Conservation (phyloP, 305 asterid species). For the Solanum hybrid region DNA sequence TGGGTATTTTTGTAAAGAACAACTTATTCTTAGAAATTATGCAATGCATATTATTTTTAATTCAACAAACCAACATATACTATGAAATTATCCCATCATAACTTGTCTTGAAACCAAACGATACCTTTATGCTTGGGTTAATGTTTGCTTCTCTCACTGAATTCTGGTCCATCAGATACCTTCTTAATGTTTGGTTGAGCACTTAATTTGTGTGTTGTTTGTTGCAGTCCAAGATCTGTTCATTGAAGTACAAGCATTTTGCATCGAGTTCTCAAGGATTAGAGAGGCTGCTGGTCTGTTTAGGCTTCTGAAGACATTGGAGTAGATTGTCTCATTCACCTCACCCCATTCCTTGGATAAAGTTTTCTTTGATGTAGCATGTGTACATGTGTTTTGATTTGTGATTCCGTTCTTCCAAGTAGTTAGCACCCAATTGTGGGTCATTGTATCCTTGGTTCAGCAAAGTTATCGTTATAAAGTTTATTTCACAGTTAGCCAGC, state of each 20-base stretch:
- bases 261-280: slow-evolving; percentile 92
- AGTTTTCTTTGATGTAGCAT: not conserved
- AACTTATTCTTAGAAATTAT: not conserved
- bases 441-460: not conserved
- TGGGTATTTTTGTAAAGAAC: not conserved
- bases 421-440: slow-evolving; percentile 2
- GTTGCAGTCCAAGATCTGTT: slow-evolving; percentile 84
- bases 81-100: not conserved
- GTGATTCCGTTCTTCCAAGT: not conserved
- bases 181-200: not conserved
- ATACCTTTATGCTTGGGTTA: not conserved
- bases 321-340: slow-evolving; percentile 16
- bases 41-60: not conserved
- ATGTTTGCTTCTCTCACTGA: not conserved
- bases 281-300: slow-evolving; percentile 91
- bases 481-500: not conserved
- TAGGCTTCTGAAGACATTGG: slow-evolving; percentile 81
- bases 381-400: slow-evolving; percentile 3
- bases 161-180: not conserved
- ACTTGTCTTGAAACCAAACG: not conserved
- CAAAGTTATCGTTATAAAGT: not conserved
- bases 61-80: not conserved
- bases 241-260: slow-evolving; percentile 93
- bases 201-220: not conserved
- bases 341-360: not conserved